phyloP scores from a whole-genome alignment of 148 eudicot species.

The Rheum nobile region DNA sequence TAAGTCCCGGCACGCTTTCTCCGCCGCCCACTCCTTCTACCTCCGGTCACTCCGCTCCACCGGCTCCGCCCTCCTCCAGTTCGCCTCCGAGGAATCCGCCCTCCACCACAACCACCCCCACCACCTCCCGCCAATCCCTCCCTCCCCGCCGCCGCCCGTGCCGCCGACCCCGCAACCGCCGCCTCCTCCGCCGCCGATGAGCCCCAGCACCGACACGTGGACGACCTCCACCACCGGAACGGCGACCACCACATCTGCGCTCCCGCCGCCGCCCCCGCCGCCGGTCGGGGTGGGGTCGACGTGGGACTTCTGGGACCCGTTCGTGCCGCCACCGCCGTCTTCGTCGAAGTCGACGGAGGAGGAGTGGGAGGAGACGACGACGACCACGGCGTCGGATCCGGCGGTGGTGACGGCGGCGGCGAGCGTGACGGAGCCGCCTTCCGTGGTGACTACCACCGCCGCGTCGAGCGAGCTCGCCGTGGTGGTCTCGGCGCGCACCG shows the following conservation, averaged over 20 bases:
- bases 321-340: constrained; percentile 28
- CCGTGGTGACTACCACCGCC: constrained; percentile 25
- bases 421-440: constrained; percentile 38
- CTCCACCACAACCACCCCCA: constrained; percentile 33
- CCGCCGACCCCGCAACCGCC: constrained; percentile 11
- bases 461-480: constrained; percentile 42
- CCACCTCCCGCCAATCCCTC: constrained; percentile 12
- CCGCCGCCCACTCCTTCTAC: constrained; percentile 61
- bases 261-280: constrained; percentile 60
- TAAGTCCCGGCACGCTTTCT: constrained; percentile 47
- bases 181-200: constrained; percentile 13
- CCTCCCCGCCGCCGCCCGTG: constrained; percentile 7
- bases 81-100: constrained; percentile 55
- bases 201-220: constrained; percentile 9
- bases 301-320: constrained; percentile 98
- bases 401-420: constrained; percentile 29
- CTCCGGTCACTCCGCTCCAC: constrained; percentile 48
- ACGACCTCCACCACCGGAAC: constrained; percentile 15
- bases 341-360: constrained; percentile 41
- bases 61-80: constrained; percentile 64
- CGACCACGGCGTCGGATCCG: constrained; percentile 20
- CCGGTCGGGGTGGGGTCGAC: constrained; percentile 29
- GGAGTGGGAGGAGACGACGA: constrained; percentile 38
- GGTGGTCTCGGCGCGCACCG: constrained; percentile 20
- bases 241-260: constrained; percentile 24